phyloP scores from a whole-genome alignment of 352 stramenopile genomes.

The Sclerospora graminicola region DNA sequence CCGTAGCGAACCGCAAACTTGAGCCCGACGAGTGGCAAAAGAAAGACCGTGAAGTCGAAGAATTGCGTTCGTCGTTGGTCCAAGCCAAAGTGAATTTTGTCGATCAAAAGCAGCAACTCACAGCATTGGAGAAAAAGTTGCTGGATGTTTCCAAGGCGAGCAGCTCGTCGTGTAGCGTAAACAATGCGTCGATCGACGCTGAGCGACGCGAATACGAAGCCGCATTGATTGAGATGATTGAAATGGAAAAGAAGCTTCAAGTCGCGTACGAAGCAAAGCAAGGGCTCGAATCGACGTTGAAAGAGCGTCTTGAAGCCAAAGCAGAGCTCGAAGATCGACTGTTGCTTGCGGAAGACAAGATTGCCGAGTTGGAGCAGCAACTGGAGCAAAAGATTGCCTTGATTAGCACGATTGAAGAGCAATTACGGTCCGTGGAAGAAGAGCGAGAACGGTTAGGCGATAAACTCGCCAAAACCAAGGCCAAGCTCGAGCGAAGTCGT shows the following conservation, averaged over 20 bases:
- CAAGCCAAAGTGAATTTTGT: slow-evolving; percentile 45
- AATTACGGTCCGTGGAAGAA: slow-evolving; percentile 29
- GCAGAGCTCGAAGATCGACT: slow-evolving; percentile 33
- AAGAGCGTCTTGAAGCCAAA: slow-evolving; percentile 42
- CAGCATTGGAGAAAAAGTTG: slow-evolving; percentile 44
- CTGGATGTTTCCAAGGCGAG: slow-evolving; percentile 33
- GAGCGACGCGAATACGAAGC: slow-evolving; percentile 51
- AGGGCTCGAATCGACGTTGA: slow-evolving; percentile 33
- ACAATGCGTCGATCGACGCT: slow-evolving; percentile 25
- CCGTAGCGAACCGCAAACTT: slow-evolving; percentile 22
- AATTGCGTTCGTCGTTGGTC: slow-evolving; percentile 44
- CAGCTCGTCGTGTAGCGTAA: slow-evolving; percentile 12
- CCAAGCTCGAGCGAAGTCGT: slow-evolving; percentile 35
- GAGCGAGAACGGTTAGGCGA: slow-evolving; percentile 38
- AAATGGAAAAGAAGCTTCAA: slow-evolving; percentile 58
- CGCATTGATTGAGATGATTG: slow-evolving; percentile 52
- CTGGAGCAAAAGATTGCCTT: slow-evolving; percentile 44
- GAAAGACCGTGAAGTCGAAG: slow-evolving; percentile 43
- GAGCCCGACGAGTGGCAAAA: slow-evolving; percentile 30
- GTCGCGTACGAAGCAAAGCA: slow-evolving; percentile 50
- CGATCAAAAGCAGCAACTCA: slow-evolving; percentile 45
- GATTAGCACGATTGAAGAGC: slow-evolving; percentile 40
- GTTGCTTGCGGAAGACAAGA: slow-evolving; percentile 36
- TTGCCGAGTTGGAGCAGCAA: slow-evolving; percentile 39
- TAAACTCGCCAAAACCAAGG: slow-evolving; percentile 32